These are phyloP conservation scores for Thalassiosira hispida DNA, from an alignment of 352 stramenopile species.

Conservation along the genomic window DNA sequence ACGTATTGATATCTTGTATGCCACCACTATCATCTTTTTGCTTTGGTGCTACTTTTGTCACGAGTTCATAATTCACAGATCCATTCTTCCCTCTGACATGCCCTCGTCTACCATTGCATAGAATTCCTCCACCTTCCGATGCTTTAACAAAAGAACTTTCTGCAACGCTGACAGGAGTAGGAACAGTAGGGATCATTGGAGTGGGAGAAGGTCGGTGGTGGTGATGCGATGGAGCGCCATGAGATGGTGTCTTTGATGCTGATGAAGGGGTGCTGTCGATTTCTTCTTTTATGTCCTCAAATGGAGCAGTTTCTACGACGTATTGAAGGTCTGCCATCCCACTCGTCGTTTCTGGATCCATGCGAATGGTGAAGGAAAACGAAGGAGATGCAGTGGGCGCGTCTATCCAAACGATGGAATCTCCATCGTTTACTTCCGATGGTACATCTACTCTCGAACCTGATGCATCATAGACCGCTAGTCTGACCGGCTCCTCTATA, in stretches of 20 bases:
- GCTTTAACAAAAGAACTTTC: conserved; percentile 28
- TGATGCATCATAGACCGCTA: conserved; percentile 41
- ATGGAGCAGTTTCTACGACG: conserved; percentile 43
- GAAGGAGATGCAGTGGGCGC: not conserved
- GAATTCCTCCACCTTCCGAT: conserved; percentile 38
- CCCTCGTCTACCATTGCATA: conserved; percentile 44
- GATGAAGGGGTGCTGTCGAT: not conserved
- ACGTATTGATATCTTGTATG: not conserved
- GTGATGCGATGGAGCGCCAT: not conserved
- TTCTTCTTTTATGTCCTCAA: conserved; percentile 17
- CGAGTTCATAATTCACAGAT: conserved; percentile 40
- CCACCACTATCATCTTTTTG: not conserved
- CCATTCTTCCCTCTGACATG: conserved; percentile 40
- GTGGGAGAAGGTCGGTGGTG: conserved; percentile 8
- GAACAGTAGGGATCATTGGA: conserved; percentile 18
- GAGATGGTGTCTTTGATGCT: not conserved
- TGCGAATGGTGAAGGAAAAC: conserved; percentile 30
- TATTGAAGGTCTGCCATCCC: conserved; percentile 52
- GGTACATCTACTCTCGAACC: conserved; percentile 45
- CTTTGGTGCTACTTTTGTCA: conserved; percentile 12
- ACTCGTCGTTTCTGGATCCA: conserved; percentile 31
- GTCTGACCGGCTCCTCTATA: conserved; percentile 19
- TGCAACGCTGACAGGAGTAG: not conserved
- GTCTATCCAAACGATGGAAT: conserved; percentile 50
- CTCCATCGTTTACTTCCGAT: conserved; percentile 16